Base-by-base conservation (phyloP, 495 filamentous ascomycete species). In the Penicillium robsamsonii region DNA sequence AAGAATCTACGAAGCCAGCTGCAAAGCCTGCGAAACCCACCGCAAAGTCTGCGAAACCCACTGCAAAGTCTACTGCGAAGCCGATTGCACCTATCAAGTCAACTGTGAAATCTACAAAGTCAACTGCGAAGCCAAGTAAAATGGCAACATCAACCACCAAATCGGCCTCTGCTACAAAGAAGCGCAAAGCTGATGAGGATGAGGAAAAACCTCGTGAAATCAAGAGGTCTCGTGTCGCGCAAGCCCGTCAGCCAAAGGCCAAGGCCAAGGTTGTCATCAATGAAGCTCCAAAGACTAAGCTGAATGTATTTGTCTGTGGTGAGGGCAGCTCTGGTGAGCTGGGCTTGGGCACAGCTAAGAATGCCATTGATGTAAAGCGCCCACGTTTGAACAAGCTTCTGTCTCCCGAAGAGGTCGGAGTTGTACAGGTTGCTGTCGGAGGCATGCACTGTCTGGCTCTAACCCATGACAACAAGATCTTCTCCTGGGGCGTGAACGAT, bases 401-500 rank as follows among this genome's bases (percentile, higher is more conserved):
- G 25, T 60, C 70, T 35, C 77, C 84, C 13, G 79, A 84, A 42
- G 74, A 75, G 20, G 81, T 88, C 33, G 85, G 87, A 17, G 77
- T 87, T 46, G 83, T 87, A 5, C 78, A 83, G 50, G 57, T 88
- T 29, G 84, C 80, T 48, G 71, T 77, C 42, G 85, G 85, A 57
- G 85, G 85, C 41, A 88, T 88, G 85, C 85, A 88, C 67, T 75
- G 70, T 44, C 69, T 81, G 33, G 85, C 83, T 18, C 63, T 87
- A 48, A 87, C 83, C 13, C 73, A 81, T 59, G 82, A 85, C 68
- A 84, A 83, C 65, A 74, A 80, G 59, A 81, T 88, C 58, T 66
- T 84, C 45, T 82, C 84, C 20, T 88, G 85, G 85, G 85, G 85
- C 45, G 85, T 87, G 52, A 88, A 88, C 63, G 85, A 88, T 52